Base-by-base conservation (phyloP, 2,329 filamentous ascomycete species). In the Waltergamsia citrina region DNA sequence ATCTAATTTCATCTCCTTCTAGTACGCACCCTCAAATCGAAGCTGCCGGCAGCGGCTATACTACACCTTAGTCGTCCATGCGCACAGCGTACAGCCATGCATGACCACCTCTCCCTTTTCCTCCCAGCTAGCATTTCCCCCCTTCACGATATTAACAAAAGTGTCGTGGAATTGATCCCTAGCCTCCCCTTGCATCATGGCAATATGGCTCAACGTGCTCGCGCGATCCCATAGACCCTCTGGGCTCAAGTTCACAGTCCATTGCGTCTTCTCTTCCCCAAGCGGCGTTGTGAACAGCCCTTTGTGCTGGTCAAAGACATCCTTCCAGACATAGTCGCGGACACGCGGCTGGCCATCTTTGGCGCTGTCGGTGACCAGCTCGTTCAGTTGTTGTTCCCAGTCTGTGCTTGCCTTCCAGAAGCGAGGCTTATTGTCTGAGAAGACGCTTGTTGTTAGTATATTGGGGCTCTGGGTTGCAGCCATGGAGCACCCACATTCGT, bases 121-220 rank as follows among this genome's bases (percentile, higher is more conserved):
- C 42, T 84, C 79, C 38, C 60, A 65, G 46, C 72, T 65, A 19
- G 19, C 33, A 27, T 29, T 27, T 2, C 60, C 57, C 11, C 53
- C 59, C 20, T 62, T 59, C 39, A 85, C 41, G 7, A 69, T 67
- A 35, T 71, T 62, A 33, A 76, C 68, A 40, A 79, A 68, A 38
- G 58, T 54, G 28, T 59, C 60, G 37, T 62, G 60, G 29, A 72
- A 68, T 27, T 60, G 55, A 36, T 59, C 61, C 44, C 63, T 65
- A 29, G 65, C 60, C 34, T 67, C 59, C 2, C 65, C 71, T 30
- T 67, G 52, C 10, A 83, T 54, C 34, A 78, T 63, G 4, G 74
- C 69, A 40, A 86, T 70, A 49, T 85, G 79, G 46, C 78, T 82
- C 37, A 85, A 56, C 10, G 81, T 86, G 31, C 62, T 63, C 38